Conservation (phyloP, 768 basidiomycete genomes). For the Pisolithus tinctorius region DNA sequence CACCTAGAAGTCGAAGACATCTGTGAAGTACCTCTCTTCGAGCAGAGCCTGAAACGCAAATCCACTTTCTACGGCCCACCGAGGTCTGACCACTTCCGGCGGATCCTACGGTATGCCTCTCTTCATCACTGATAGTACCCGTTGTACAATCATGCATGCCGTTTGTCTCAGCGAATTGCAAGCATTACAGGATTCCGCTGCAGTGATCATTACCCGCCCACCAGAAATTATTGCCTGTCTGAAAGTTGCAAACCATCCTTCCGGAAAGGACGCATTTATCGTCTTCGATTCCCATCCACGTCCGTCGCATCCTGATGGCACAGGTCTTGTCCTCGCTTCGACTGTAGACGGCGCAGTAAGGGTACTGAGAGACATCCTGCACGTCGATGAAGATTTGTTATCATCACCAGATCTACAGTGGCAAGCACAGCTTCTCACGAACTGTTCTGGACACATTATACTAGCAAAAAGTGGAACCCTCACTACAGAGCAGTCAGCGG, state of each 20-base stretch:
- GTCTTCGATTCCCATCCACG: conserved; percentile 68
- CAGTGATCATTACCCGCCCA: conserved; percentile 58
- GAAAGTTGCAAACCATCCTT: conserved; percentile 17
- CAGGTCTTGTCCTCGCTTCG: conserved; percentile 49
- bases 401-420: conserved; percentile 43
- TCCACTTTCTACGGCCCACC: not conserved
- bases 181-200: conserved; percentile 18
- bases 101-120: not conserved
- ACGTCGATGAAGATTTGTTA: conserved; percentile 40
- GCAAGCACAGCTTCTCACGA: conserved; percentile 57
- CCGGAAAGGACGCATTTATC: conserved; percentile 36
- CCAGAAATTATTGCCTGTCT: conserved; percentile 62
- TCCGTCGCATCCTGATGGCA: conserved; percentile 50
- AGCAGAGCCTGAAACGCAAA: conserved; percentile 1
- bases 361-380: conserved; percentile 42
- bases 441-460: conserved; percentile 56
- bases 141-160: not conserved
- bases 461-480: conserved; percentile 24
- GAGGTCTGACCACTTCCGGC: not conserved
- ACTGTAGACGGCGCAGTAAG: conserved; percentile 37
- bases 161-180: conserved; percentile 21
- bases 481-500: conserved; percentile 28
- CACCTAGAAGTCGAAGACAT: conserved; percentile 47
- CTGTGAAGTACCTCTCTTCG: conserved; percentile 35
- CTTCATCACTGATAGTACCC: no score